Percentiles rank a stretch among this genome's conserved stretches.
Evolutionary conservation across 345 rosid genomes (phyloP).

Genomic region (Brassica juncea): DNA sequence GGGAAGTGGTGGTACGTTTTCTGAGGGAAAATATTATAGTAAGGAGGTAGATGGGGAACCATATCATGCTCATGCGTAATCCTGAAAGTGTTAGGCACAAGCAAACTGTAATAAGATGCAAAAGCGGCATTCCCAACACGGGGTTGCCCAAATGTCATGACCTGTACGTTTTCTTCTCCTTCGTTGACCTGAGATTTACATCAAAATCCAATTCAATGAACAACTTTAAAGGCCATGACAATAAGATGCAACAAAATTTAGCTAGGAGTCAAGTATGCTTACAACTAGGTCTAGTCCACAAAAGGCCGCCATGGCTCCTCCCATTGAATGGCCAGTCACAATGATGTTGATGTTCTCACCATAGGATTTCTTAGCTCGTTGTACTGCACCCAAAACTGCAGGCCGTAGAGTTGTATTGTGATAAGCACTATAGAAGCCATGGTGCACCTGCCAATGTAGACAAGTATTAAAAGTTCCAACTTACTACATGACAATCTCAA

Average conservation of each 20-base stretch:
- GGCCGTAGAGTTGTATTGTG: slow-evolving; percentile 92
- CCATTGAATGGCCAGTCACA: slow-evolving; percentile 98
- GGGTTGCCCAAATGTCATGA: slow-evolving; percentile 96
- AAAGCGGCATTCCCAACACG: slow-evolving; percentile 90
- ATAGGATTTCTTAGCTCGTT: slow-evolving; percentile 56
- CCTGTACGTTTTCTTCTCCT: slow-evolving; percentile 61
- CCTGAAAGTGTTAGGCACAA: slow-evolving; percentile 74
- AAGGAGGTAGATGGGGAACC: slow-evolving; percentile 95
- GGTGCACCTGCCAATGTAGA: slow-evolving; percentile 67
- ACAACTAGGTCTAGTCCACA: slow-evolving; percentile 84
- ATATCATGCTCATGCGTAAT: slow-evolving; percentile 81
- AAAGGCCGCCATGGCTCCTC: slow-evolving; percentile 94
- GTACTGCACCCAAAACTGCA: slow-evolving; percentile 65
- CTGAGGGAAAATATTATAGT: slow-evolving; percentile 60
- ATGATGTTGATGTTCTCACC: slow-evolving; percentile 63
- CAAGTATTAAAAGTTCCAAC: not conserved
- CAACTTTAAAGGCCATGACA: slow-evolving; percentile 6
- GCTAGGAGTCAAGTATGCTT: slow-evolving; percentile 24
- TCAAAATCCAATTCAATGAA: slow-evolving; percentile 13
- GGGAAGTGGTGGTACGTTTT: slow-evolving; percentile 98
- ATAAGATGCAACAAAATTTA: not conserved
- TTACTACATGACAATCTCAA: not conserved
- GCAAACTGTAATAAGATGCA: slow-evolving; percentile 64
- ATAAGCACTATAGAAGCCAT: slow-evolving; percentile 88
- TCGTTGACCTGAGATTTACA: slow-evolving; percentile 61